Evolutionary conservation across 345 rosid genomes (phyloP), one percentile per base, ranked within the genome.

Genomic region (Eucalyptus paniculata): DNA sequence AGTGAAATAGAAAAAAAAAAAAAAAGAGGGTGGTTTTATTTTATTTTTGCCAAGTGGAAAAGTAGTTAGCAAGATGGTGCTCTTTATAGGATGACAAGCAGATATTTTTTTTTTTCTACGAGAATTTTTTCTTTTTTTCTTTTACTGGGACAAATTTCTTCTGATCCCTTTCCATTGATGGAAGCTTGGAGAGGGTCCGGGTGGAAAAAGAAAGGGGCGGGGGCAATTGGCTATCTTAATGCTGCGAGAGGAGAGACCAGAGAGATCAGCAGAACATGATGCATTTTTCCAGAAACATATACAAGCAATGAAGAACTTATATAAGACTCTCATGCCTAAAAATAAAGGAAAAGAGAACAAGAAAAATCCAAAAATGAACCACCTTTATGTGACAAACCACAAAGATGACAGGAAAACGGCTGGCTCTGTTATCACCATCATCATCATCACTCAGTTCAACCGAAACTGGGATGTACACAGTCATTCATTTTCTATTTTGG

Each of bases 1-100:
- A 21, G 47, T 21, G 47, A 40, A 21, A 42, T 12, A 77, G 47
- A 6, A 10, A 77, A 12, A 1, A 1, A 56, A 56, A 56, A 56
- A 4, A 24, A 10, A 24, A 24, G 0, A 24, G 0, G 30, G 30
- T 4, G 2, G 42, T 10, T 72, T 72, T 19, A 4, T 6, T 21
- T 40, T 6, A 40, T 42, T 40, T 37, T 12, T 23, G 85, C 85
- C 47, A 77, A 77, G 30, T 77, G 85, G 85, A 21, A 12, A 40
- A 23, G 28, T 23, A 21, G 47, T 40, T 40, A 40, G 85, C 24
- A 40, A 77, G 47, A 77, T 77, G 85, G 47, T 40, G 85, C 9
- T 77, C 24, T 77, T 23, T 21, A 42, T 77, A 77, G 47, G 30
- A 77, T 21, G 85, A 40, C 85, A 2, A 21, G 47, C 47, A 23